phyloP scores from a whole-genome alignment of 768 basidiomycete genomes.

The Pleurotus platypus region DNA sequence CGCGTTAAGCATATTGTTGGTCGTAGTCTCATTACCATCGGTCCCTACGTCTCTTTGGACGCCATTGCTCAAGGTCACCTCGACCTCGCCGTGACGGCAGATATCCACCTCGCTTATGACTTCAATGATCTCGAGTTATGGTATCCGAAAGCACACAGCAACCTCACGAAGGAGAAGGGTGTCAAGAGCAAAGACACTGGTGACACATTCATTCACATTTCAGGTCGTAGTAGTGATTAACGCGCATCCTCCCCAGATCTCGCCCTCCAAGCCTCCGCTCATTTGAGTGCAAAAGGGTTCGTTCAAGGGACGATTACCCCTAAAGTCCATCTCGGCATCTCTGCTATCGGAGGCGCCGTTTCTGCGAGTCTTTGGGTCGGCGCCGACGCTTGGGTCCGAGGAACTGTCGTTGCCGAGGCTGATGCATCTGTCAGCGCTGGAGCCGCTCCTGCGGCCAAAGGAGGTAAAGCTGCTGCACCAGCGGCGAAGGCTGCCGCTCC shows the following conservation, averaged over 20 bases:
- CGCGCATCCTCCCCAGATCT: not conserved
- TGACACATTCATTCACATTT: not conserved
- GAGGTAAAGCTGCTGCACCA: not conserved
- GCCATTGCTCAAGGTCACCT: conserved; percentile 22
- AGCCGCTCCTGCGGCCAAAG: not conserved
- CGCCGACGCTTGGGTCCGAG: not conserved
- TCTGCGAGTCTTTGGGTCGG: not conserved
- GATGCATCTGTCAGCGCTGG: not conserved
- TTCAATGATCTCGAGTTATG: conserved; percentile 3
- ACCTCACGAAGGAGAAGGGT: not conserved
- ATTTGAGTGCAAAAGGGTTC: not conserved
- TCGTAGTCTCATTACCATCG: conserved; percentile 32
- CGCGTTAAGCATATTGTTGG: too few species aligned
- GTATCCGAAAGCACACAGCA: not conserved
- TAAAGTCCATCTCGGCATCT: not conserved
- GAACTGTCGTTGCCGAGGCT: not conserved
- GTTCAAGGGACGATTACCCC: not conserved
- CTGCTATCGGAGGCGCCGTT: not conserved
- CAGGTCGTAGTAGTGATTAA: not conserved
- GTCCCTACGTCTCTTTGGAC: conserved; percentile 33
- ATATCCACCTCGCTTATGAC: conserved; percentile 26
- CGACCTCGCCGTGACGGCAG: conserved; percentile 27
- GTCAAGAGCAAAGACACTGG: not conserved
- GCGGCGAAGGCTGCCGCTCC: not conserved
- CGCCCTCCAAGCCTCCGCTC: not conserved